Evolutionary conservation across 1,139 yeast genomes (phyloP).

Genomic region (Blastobotrys ciferrii): DNA sequence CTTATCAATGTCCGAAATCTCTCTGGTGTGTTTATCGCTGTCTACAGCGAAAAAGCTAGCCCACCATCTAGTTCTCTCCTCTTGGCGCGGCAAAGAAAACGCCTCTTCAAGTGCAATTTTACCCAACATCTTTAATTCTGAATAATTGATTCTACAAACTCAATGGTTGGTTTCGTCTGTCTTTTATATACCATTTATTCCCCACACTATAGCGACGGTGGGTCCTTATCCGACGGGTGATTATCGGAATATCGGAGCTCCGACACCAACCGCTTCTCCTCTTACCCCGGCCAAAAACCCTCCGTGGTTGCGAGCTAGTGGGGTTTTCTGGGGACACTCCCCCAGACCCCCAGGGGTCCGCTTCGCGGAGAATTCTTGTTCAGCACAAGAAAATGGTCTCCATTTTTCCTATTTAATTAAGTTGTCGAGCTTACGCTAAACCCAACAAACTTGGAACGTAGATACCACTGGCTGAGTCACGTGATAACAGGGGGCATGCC

Average conservation of each 20-base stretch:
- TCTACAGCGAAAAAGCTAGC: slow-evolving; percentile 14
- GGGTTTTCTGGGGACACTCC: too few species aligned
- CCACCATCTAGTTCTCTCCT: slow-evolving; percentile 14
- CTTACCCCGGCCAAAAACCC: too few species aligned
- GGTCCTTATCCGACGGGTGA: not conserved
- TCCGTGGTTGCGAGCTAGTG: too few species aligned
- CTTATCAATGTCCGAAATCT: slow-evolving; percentile 10
- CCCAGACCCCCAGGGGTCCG: too few species aligned
- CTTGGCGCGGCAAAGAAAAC: slow-evolving; percentile 13
- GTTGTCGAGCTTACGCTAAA: too few species aligned
- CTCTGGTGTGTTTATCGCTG: slow-evolving; percentile 13
- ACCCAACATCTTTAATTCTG: slow-evolving; percentile 10
- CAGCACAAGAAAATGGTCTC: too few species aligned
- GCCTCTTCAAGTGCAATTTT: slow-evolving; percentile 16
- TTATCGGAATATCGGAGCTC: not conserved
- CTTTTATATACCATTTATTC: not conserved
- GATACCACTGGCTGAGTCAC: too few species aligned
- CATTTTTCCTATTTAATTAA: too few species aligned
- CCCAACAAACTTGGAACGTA: too few species aligned
- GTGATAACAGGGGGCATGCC: too few species aligned
- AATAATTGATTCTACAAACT: not conserved
- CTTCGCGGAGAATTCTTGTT: too few species aligned
- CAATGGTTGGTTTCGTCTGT: not conserved
- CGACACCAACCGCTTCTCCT: too few species aligned
- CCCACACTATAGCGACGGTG: not conserved